Conservation (phyloP, 2,329 filamentous ascomycete species). For the Rhinocladiella similis region DNA sequence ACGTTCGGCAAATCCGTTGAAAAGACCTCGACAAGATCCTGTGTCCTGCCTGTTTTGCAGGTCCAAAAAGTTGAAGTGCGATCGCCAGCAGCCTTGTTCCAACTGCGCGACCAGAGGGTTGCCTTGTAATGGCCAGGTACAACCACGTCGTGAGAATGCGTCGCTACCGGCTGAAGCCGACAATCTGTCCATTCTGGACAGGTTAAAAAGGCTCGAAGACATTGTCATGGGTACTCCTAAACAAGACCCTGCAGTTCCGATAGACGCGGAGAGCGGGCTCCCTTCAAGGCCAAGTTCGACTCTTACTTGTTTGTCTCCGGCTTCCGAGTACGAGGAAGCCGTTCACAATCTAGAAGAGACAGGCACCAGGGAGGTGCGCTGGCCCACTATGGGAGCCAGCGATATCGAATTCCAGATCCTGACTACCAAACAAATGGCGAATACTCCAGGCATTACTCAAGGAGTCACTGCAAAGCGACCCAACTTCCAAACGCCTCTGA, state of each 20-base stretch:
- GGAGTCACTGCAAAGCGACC: neutral
- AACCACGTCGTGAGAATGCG: neutral
- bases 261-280: neutral
- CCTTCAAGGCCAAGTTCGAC: neutral
- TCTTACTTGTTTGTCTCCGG: slow-evolving; percentile 12
- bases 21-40: slow-evolving; percentile 36
- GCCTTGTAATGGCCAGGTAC: slow-evolving; percentile 27
- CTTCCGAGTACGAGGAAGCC: slow-evolving; percentile 21
- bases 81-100: slow-evolving; percentile 52
- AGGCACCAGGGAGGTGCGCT: slow-evolving; percentile 4
- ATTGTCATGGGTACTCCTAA: slow-evolving; percentile 18
- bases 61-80: slow-evolving; percentile 54
- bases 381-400: neutral
- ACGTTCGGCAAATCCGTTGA: slow-evolving; percentile 14
- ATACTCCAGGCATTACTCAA: slow-evolving; percentile 4
- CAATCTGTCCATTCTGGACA: slow-evolving; percentile 21
- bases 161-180: neutral
- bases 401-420: slow-evolving; percentile 11
- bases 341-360: slow-evolving; percentile 16
- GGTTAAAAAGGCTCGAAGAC: slow-evolving; percentile 27
- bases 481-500: neutral
- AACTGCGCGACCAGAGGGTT: slow-evolving; percentile 42
- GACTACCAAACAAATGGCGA: slow-evolving; percentile 7
- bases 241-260: neutral
- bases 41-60: slow-evolving; percentile 43